Base-by-base conservation (phyloP, 2,329 filamentous ascomycete genomes). In the Cladosporium sp. region DNA sequence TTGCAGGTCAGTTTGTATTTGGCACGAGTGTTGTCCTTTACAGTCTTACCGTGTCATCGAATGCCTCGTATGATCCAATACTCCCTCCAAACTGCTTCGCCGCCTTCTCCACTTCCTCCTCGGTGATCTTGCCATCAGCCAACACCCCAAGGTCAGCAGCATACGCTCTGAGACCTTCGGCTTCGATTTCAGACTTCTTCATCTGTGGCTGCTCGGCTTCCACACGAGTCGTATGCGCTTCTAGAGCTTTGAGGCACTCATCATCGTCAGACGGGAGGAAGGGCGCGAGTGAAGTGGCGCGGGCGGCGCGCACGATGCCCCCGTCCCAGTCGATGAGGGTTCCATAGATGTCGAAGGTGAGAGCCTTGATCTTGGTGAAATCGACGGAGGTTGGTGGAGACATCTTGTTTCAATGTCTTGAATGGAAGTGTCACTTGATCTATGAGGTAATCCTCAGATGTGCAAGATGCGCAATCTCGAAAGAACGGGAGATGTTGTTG, bases 271-370 rank as follows among this genome's bases (percentile, higher is more conserved):
- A 69, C 0, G 75, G 72, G 0, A 80, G 72, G 13, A 68, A 73
- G 22, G 77, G 68, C 35, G 83, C 72, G 9, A 83, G 66, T 0
- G 81, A 77, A 17, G 71, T 65, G 24, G 70, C 66, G 3, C 78
- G 68, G 1, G 91, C 77, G 2, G 80, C 77, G 2, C 71, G 62
- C 49, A 80, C 71, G 56, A 90, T 80, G 58, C 87, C 87, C 12
- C 75, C 69, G 70, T 91, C 86, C 88, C 87, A 91, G 76, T 92
- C 87, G 60, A 92, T 83, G 4, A 92, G 79, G 0, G 89, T 93
- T 70, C 89, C 88, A 71, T 89, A 92, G 75, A 88, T 85, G 73
- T 93, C 89, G 73, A 92, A 91, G 65, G 84, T 85, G 50, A 90
- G 81, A 59, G 83, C 72, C 50, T 68, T 68, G 61, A 70, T 59